These are phyloP conservation scores for Misopates orontium DNA, from an alignment of 257 asterid genomes.

Conservation along the genomic window DNA sequence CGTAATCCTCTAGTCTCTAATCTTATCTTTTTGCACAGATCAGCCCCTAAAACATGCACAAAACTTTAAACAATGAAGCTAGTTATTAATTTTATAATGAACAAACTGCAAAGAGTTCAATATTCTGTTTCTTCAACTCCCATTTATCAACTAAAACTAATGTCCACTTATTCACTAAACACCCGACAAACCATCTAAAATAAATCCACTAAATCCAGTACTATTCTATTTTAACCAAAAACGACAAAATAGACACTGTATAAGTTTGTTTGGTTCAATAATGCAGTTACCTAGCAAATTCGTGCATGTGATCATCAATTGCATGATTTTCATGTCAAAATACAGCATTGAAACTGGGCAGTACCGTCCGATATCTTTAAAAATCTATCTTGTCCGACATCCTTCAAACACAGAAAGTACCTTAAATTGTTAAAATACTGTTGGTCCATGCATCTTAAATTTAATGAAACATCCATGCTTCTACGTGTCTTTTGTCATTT, in stretches of 20 bases:
- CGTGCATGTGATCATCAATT: conserved; percentile 24
- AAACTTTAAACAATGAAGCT: not conserved
- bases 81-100: not conserved
- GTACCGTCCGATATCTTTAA: not conserved
- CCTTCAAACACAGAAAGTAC: conserved; percentile 30
- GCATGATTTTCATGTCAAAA: conserved; percentile 29
- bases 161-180: conserved; percentile 22
- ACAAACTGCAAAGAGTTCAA: not conserved
- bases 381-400: conserved; percentile 44
- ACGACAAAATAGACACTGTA: not conserved
- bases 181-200: conserved; percentile 21
- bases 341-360: not conserved
- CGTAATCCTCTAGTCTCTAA: conserved; percentile 4
- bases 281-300: conserved; percentile 34
- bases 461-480: conserved; percentile 48
- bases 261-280: not conserved
- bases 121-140: conserved; percentile 10
- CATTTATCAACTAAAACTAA: not conserved
- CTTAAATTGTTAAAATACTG: conserved; percentile 11
- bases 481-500: conserved; percentile 54
- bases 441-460: conserved; percentile 20
- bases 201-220: conserved; percentile 8
- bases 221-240: conserved; percentile 11
- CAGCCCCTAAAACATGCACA: not conserved
- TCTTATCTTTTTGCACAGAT: not conserved